Percentiles rank a stretch among this genome's conserved stretches.
Conservation (phyloP, 257 asterid genomes). For the Solanum verrucosum region DNA sequence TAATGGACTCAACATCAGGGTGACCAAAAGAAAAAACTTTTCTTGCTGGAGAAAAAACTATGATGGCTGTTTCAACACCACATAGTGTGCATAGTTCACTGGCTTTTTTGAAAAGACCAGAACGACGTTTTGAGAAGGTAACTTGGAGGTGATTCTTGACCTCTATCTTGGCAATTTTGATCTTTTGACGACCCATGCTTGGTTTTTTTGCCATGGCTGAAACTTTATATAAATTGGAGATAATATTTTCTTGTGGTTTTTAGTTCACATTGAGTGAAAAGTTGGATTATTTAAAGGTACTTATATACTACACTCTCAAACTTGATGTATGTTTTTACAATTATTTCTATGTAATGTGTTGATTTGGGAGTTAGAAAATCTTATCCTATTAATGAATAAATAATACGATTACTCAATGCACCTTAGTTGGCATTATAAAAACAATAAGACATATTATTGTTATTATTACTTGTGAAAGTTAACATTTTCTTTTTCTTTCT, state of each 20-base stretch:
- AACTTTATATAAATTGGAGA: neutral
- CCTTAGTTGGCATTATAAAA: constrained; percentile 16
- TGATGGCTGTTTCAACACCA: constrained; percentile 56
- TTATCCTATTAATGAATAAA: constrained; percentile 15
- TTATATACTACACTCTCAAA: neutral
- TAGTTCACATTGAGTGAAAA: neutral
- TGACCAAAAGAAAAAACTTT: constrained; percentile 75
- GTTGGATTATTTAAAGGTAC: neutral
- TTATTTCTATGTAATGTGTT: constrained; percentile 6
- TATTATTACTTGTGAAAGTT: constrained; percentile 9
- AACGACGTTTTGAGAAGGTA: constrained; percentile 64
- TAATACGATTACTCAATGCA: constrained; percentile 5
- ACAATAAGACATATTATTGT: neutral
- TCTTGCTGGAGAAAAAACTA: constrained; percentile 72
- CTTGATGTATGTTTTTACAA: constrained; percentile 1
- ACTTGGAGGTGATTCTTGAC: constrained; percentile 59
- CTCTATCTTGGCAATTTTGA: constrained; percentile 65
- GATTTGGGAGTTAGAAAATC: constrained; percentile 61
- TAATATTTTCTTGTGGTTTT: neutral
- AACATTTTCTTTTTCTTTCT: neutral
- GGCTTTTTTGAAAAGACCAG: constrained; percentile 66
- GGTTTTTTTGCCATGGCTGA: constrained; percentile 48
- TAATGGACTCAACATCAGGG: constrained; percentile 48
- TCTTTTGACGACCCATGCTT: constrained; percentile 67
- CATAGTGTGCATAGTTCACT: constrained; percentile 66